Evolutionary conservation across 2,329 filamentous ascomycete genomes (phyloP).

Genomic region (Alternaria tenuissima): DNA sequence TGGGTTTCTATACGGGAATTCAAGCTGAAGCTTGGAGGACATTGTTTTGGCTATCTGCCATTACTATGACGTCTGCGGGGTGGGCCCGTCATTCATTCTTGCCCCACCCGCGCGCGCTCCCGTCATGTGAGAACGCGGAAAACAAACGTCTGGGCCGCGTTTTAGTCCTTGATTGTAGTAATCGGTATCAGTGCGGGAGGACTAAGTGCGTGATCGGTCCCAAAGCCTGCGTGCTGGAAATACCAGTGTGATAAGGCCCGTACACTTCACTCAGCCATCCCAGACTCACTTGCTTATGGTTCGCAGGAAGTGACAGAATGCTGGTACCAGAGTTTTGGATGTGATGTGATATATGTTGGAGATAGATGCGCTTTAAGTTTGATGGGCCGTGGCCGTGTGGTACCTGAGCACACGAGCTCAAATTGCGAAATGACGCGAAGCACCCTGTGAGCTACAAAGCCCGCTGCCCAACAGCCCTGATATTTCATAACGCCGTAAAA

Average conservation of each 20-base stretch:
- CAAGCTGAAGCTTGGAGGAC: slow-evolving; percentile 1
- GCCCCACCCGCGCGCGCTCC: slow-evolving; percentile 21
- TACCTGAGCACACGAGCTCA: neutral
- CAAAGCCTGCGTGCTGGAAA: neutral
- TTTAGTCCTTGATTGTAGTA: slow-evolving; percentile 18
- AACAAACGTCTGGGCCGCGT: slow-evolving; percentile 13
- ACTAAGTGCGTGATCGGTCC: neutral
- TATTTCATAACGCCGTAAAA: slow-evolving; percentile 20
- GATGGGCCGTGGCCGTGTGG: neutral
- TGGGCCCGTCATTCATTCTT: slow-evolving; percentile 32
- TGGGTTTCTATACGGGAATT: slow-evolving; percentile 11
- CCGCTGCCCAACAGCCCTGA: neutral
- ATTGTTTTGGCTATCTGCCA: slow-evolving; percentile 12
- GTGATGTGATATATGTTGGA: neutral
- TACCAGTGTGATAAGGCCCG: neutral
- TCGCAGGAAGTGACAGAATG: neutral
- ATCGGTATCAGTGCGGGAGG: slow-evolving; percentile 10
- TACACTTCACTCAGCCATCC: neutral
- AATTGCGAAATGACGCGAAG: neutral
- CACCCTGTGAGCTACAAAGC: neutral
- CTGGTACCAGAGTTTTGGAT: neutral
- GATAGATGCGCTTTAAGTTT: neutral
- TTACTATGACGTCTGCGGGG: slow-evolving; percentile 45
- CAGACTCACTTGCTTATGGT: neutral
- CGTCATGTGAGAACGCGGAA: slow-evolving; percentile 22